phyloP scores from a whole-genome alignment of 768 basidiomycete species.

The Amanita pallidorosea region DNA sequence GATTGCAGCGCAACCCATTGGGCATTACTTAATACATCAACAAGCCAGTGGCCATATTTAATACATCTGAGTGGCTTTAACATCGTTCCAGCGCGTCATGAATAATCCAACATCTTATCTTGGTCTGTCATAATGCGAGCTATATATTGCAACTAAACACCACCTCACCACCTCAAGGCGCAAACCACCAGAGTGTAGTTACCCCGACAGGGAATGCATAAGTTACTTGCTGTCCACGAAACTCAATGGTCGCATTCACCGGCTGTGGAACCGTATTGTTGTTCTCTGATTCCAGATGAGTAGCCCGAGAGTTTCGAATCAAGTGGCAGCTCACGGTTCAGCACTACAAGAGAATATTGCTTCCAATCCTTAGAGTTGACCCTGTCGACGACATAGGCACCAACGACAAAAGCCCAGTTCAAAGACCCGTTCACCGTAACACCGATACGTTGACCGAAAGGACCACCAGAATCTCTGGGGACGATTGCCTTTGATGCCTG shows the following conservation, averaged over 20 bases:
- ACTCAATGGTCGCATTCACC: conserved; percentile 50
- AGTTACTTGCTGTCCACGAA: conserved; percentile 53
- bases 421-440: conserved; percentile 48
- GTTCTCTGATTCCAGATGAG: conserved; percentile 25
- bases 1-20: too few species aligned
- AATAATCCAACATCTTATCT: too few species aligned
- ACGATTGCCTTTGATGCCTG: conserved; percentile 66
- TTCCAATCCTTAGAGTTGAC: conserved; percentile 42
- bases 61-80: too few species aligned
- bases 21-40: too few species aligned
- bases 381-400: conserved; percentile 54
- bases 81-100: too few species aligned
- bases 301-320: neutral
- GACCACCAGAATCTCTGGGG: conserved; percentile 57
- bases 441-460: conserved; percentile 59
- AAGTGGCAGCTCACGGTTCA: conserved; percentile 42
- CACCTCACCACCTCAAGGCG: neutral
- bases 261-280: conserved; percentile 41
- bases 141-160: neutral
- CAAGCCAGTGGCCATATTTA: too few species aligned
- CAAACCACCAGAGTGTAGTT: conserved; percentile 44
- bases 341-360: conserved; percentile 61
- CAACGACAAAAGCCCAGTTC: conserved; percentile 50
- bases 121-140: too few species aligned
- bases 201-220: conserved; percentile 77